Percentiles rank a stretch among this genome's conserved stretches.
phyloP scores from a whole-genome alignment of 495 filamentous ascomycete species.

The Baudoinia panamericana region DNA sequence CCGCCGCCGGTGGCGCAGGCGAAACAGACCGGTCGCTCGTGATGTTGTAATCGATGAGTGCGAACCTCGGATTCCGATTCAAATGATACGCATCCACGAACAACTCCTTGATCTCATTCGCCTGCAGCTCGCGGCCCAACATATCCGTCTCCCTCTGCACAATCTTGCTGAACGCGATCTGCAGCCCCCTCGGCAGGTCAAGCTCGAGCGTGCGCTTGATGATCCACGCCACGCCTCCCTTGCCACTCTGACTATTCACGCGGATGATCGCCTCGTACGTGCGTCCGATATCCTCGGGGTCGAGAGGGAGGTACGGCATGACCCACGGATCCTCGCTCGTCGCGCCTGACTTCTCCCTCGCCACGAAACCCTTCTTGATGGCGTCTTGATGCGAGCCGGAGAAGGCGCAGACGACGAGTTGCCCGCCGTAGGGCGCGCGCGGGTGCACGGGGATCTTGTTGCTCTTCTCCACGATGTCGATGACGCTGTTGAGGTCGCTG shows the following conservation, averaged over 20 bases:
- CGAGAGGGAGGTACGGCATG: conserved; percentile 85
- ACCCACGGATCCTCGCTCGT: conserved; percentile 50
- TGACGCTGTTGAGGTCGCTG: conserved; percentile 75
- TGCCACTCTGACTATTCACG: conserved; percentile 92
- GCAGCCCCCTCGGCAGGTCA: conserved; percentile 82
- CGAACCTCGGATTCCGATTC: conserved; percentile 67
- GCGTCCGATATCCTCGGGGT: conserved; percentile 84
- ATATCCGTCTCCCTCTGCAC: conserved; percentile 67
- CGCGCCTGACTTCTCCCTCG: conserved; percentile 47
- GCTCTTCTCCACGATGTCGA: conserved; percentile 78
- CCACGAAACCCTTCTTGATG: conserved; percentile 90
- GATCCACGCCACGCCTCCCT: conserved; percentile 91
- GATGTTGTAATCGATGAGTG: conserved; percentile 84
- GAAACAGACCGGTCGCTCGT: conserved; percentile 68
- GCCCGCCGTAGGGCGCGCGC: conserved; percentile 78
- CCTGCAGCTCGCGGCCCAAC: conserved; percentile 66
- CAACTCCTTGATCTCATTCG: conserved; percentile 69
- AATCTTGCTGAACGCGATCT: conserved; percentile 78
- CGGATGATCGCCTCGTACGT: conserved; percentile 96
- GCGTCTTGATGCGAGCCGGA: conserved; percentile 91
- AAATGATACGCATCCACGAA: conserved; percentile 82
- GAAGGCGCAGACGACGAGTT: conserved; percentile 80
- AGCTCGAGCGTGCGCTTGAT: conserved; percentile 79
- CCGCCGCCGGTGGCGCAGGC: conserved; percentile 43
- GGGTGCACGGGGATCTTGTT: conserved; percentile 92